A percentile compares a stretch with the other conserved stretches of the same genome.
These are phyloP conservation scores for Hirschfeldia incana DNA, from an alignment of 345 rosid genomes.

Conservation along the genomic window DNA sequence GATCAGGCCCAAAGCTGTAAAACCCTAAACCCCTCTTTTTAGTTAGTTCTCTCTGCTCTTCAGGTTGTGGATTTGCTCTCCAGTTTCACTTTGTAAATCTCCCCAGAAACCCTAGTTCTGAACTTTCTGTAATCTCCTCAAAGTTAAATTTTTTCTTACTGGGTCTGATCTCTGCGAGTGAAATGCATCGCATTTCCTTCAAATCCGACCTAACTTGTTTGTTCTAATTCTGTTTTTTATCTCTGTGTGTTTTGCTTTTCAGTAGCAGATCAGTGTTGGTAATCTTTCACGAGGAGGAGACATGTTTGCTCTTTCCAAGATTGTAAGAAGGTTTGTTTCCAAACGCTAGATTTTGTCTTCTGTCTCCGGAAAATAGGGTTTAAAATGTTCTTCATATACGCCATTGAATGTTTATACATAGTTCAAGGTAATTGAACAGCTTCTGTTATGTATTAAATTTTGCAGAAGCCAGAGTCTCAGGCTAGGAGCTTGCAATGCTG, in stretches of 20 bases:
- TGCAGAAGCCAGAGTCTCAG: conserved; percentile 43
- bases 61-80: conserved; percentile 11
- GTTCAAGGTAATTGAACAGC: too few relatives aligned
- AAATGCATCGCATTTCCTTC: conserved; percentile 4
- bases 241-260: neutral
- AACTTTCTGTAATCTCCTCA: neutral
- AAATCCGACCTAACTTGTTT: neutral
- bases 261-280: conserved; percentile 11
- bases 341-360: neutral
- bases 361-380: neutral
- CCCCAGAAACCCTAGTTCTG: neutral
- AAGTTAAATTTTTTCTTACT: neutral
- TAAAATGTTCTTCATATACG: neutral
- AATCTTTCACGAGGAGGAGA: conserved; percentile 15
- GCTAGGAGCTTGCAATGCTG: conserved; percentile 41
- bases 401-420: too few relatives aligned
- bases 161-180: conserved; percentile 11
- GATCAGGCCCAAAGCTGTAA: neutral
- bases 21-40: conserved; percentile 24
- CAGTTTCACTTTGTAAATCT: neutral
- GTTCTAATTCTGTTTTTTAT: neutral
- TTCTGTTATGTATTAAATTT: too few relatives aligned
- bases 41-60: neutral
- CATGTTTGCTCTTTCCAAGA: conserved; percentile 38
- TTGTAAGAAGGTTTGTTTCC: conserved; percentile 34